Evolutionary conservation across 768 basidiomycete genomes (phyloP).

Genomic region (Candolleomyces aberdarensis): DNA sequence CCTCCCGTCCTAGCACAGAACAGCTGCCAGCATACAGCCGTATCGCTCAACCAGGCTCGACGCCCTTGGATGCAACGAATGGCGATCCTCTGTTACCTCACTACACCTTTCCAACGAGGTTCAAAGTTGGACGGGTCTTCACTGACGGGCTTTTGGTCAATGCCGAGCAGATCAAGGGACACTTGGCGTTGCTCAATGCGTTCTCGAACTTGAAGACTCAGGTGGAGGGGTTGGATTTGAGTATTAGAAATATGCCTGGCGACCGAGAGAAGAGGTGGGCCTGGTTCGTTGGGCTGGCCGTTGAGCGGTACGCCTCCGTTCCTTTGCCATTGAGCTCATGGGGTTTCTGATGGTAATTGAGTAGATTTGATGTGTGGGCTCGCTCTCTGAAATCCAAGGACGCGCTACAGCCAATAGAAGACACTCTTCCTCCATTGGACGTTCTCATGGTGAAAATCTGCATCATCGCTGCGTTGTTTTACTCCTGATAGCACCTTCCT

Average conservation of each 20-base stretch:
- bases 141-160: conserved; percentile 26
- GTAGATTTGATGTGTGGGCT: conserved; percentile 30
- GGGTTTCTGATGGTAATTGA: background rate
- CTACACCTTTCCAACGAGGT: conserved; percentile 27
- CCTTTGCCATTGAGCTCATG: too few species aligned
- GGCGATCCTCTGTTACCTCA: conserved; percentile 9
- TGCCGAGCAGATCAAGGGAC: conserved; percentile 27
- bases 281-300: conserved; percentile 35
- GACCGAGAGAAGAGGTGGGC: conserved; percentile 29
- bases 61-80: too few species aligned
- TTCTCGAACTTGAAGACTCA: conserved; percentile 26
- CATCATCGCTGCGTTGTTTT: background rate
- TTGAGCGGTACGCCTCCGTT: conserved; percentile 28
- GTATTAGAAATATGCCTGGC: conserved; percentile 13
- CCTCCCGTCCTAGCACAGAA: background rate
- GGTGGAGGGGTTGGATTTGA: conserved; percentile 14
- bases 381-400: conserved; percentile 12
- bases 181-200: conserved; percentile 29
- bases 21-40: too few species aligned
- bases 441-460: conserved; percentile 32
- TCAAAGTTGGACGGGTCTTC: conserved; percentile 21
- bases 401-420: conserved; percentile 2
- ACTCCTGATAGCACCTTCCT: background rate
- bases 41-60: too few species aligned
- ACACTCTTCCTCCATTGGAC: conserved; percentile 31